These are phyloP conservation scores for Mortierella sp. DNA, from an alignment of 371 early-diverging fungal species.

Conservation along the genomic window DNA sequence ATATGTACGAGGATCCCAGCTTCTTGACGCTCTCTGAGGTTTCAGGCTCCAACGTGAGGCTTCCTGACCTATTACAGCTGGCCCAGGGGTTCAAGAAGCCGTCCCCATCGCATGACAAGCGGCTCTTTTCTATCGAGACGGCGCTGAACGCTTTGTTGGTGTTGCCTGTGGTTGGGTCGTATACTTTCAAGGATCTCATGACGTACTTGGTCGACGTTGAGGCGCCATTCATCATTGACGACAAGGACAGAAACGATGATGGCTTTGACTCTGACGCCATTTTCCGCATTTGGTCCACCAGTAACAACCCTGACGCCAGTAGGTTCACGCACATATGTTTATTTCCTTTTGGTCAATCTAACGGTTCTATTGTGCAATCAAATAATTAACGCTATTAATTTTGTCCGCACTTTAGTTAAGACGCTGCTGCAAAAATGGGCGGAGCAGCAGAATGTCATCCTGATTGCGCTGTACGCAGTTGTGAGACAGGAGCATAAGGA, in stretches of 20 bases:
- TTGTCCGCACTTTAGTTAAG: slow-evolving; percentile 19
- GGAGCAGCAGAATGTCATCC: slow-evolving; percentile 41
- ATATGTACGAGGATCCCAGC: slow-evolving; percentile 46
- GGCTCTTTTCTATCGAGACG: slow-evolving; percentile 35
- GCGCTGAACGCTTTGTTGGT: slow-evolving; percentile 33
- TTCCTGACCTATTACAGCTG: slow-evolving; percentile 42
- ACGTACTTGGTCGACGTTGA: slow-evolving; percentile 37
- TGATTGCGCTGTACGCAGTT: slow-evolving; percentile 32
- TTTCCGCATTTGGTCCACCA: slow-evolving; percentile 27
- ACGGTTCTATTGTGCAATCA: too few species aligned
- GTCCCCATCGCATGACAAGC: slow-evolving; percentile 23
- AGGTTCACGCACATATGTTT: neutral
- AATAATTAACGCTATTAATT: too few species aligned
- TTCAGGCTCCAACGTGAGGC: neutral
- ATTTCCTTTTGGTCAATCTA: too few species aligned
- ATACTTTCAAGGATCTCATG: slow-evolving; percentile 44
- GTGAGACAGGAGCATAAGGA: slow-evolving; percentile 21
- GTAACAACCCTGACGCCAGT: slow-evolving; percentile 12
- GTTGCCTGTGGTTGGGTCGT: slow-evolving; percentile 26
- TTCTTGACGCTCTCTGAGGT: slow-evolving; percentile 34
- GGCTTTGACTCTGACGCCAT: slow-evolving; percentile 30
- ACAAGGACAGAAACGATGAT: slow-evolving; percentile 36
- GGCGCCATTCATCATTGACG: slow-evolving; percentile 28
- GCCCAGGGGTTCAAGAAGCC: slow-evolving; percentile 28
- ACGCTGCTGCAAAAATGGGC: slow-evolving; percentile 27